Base-by-base conservation (phyloP, 768 basidiomycete species). In the Panellus pusillus region DNA sequence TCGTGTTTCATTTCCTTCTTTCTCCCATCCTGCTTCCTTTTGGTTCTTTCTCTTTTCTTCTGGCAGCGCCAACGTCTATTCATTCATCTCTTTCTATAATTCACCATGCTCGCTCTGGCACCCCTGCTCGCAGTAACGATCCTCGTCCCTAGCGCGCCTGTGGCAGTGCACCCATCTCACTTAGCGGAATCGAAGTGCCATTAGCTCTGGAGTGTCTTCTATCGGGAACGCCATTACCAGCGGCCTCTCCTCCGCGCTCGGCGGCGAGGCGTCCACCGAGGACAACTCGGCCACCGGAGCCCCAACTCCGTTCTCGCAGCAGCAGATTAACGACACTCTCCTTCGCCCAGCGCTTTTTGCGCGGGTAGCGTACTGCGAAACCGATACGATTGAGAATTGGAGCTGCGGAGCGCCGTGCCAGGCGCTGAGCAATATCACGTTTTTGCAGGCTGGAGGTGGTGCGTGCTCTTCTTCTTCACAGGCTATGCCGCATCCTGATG, bases 331-430 rank as follows among this genome's bases (percentile, higher is more conserved):
- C 19, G 50, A 42, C 48, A 57, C 38, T 17, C 35, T 57, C 27
- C 35, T 67, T 2, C 68, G 71, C 4, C 70, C 73, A 5, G 72
- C 73, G 4, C 61, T 65, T 31, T 76, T 76, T 56, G 56, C 59
- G 8, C 72, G 70, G 2, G 66, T 71, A 15, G 71, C 68, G 31
- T 77, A 76, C 56, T 77, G 74, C 62, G 61, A 68, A 14, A 65
- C 63, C 9, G 63, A 44, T 2, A 58, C 65, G 2, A 68, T 76
- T 14, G 60, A 63, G 35, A 63, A 61, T 38, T 70, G 65, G 67
- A 39, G 1, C 7, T 57, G 55, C 14, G 55, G 55, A 3, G n/a
- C 6, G 13, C 55, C 55, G 6, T 58, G 57, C 47, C 24, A 48
- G 1, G 47, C 41, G 15, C 43, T 58, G 4, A 35, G 32, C 2